phyloP scores from a whole-genome alignment of 2,329 filamentous ascomycete genomes.

The Fusarium subtropicale region DNA sequence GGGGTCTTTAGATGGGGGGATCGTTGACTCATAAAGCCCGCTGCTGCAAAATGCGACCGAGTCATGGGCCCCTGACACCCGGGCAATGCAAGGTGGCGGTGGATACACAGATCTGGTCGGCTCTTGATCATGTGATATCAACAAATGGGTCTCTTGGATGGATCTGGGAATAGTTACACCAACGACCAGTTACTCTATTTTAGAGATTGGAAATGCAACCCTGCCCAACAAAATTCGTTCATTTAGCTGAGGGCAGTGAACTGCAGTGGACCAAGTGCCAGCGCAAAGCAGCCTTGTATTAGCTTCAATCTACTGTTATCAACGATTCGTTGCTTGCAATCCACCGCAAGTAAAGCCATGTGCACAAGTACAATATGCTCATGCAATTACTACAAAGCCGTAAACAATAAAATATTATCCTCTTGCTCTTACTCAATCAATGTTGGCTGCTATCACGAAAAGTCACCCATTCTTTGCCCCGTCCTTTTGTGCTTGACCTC shows the following conservation, averaged over 20 bases:
- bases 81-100: background rate
- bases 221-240: background rate
- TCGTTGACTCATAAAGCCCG: conserved; percentile 47
- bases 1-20: conserved; percentile 36
- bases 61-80: conserved; percentile 37
- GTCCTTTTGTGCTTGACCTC: conserved; percentile 9
- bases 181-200: background rate
- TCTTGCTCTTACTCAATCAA: conserved; percentile 13
- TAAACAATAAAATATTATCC: conserved; percentile 10
- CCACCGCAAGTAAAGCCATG: background rate
- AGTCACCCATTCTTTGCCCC: conserved; percentile 12
- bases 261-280: background rate
- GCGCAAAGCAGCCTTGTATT: background rate
- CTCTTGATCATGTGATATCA: background rate
- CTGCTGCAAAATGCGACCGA: conserved; percentile 29
- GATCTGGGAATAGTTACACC: background rate
- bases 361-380: conserved; percentile 22
- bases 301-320: background rate
- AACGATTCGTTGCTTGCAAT: background rate
- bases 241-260: background rate
- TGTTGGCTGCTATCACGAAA: conserved; percentile 6
- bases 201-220: background rate
- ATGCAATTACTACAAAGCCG: conserved; percentile 31
- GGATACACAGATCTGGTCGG: conserved; percentile 2
- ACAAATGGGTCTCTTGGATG: background rate